Conservation (phyloP, 805 yeast genomes). For the Candida pseudoglaebosa region DNA sequence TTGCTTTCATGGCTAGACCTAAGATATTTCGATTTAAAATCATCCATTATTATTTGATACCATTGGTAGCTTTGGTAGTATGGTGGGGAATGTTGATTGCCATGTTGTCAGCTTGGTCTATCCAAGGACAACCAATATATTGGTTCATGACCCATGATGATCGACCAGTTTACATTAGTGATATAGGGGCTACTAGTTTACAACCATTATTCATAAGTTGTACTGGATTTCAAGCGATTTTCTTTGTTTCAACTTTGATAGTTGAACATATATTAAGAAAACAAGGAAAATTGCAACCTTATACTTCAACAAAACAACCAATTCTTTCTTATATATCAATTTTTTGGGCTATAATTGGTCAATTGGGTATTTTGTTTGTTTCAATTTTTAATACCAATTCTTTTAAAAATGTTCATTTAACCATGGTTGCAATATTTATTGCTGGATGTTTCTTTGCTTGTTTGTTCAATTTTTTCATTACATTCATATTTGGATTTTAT, state of each 20-base stretch:
- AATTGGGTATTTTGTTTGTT: conserved; percentile 70
- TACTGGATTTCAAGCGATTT: conserved; percentile 71
- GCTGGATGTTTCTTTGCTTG: conserved; percentile 55
- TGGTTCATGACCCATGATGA: conserved; percentile 41
- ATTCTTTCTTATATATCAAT: conserved; percentile 39
- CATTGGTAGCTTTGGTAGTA: conserved; percentile 58
- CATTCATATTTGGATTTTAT: conserved; percentile 36
- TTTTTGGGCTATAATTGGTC: conserved; percentile 52
- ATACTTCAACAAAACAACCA: conserved; percentile 41
- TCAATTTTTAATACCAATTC: conserved; percentile 64
- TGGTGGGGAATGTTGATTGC: conserved; percentile 95
- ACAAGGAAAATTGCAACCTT: conserved; percentile 52
- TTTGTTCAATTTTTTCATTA: conserved; percentile 31
- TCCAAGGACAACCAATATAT: conserved; percentile 74
- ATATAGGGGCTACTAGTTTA: conserved; percentile 82
- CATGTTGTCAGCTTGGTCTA: conserved; percentile 72
- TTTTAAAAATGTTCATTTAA: conserved; percentile 55
- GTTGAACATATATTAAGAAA: conserved; percentile 63
- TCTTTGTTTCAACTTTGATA: conserved; percentile 59
- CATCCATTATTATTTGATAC: conserved; percentile 53
- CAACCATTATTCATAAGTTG: conserved; percentile 83
- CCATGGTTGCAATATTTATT: conserved; percentile 74
- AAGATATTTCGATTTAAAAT: conserved; percentile 32
- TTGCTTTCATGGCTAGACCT: conserved; percentile 4
- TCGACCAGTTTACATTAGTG: conserved; percentile 71